phyloP scores from a whole-genome alignment of 306 rosid species.

The Ammopiptanthus mongolicus region DNA sequence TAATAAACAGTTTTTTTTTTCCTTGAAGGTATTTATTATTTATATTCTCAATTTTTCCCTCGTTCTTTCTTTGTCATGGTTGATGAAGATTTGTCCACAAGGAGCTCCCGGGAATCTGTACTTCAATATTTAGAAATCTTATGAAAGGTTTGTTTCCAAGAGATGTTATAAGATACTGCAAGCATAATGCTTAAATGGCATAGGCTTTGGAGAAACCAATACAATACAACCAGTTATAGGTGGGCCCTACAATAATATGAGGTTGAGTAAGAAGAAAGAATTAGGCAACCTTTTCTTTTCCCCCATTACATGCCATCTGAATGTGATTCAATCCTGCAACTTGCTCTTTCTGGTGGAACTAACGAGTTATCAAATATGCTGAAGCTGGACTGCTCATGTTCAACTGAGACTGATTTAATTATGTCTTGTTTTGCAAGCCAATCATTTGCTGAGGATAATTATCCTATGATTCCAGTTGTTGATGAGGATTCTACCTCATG shows the following conservation, averaged over 20 bases:
- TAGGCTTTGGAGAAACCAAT: conserved; percentile 51
- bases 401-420: conserved; percentile 48
- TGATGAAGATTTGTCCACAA: conserved; percentile 56
- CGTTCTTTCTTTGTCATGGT: conserved; percentile 43
- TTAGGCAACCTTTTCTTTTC: conserved; percentile 28
- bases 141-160: conserved; percentile 74
- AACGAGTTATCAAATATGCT: conserved; percentile 51
- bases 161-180: conserved; percentile 86
- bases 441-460: no score
- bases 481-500: no score
- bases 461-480: no score
- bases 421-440: conserved; percentile 37
- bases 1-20: no score
- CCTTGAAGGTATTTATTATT: not conserved
- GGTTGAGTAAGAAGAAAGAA: conserved; percentile 44
- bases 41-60: not conserved
- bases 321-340: conserved; percentile 76
- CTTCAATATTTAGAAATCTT: not conserved
- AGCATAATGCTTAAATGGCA: conserved; percentile 62
- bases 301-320: conserved; percentile 45
- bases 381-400: conserved; percentile 43
- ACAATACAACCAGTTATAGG: conserved; percentile 36
- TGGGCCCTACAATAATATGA: conserved; percentile 36
- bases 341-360: conserved; percentile 79
- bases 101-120: conserved; percentile 59